These are phyloP conservation scores for Aspergillus kassunensis DNA, from an alignment of 495 filamentous ascomycete species.

Conservation along the genomic window DNA sequence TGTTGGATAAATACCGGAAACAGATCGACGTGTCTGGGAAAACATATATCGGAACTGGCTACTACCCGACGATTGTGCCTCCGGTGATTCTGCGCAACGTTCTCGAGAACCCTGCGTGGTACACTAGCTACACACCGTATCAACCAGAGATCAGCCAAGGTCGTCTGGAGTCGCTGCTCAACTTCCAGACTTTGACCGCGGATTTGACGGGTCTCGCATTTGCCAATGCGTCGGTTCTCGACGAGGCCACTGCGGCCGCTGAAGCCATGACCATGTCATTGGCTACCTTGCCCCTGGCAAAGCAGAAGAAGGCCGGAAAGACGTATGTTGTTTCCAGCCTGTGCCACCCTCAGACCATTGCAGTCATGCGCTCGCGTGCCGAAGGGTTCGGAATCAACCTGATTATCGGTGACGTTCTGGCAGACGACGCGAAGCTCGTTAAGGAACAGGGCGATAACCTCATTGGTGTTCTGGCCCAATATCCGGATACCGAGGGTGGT, in stretches of 20 bases:
- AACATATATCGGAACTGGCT: constrained; percentile 80
- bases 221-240: constrained; percentile 89
- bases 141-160: constrained; percentile 98
- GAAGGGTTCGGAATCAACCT: constrained; percentile 89
- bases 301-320: constrained; percentile 72
- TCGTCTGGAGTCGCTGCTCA: constrained; percentile 85
- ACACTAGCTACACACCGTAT: constrained; percentile 98
- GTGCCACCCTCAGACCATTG: constrained; percentile 85
- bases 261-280: constrained; percentile 97
- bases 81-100: constrained; percentile 94
- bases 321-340: constrained; percentile 78
- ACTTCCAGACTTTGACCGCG: constrained; percentile 93
- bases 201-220: constrained; percentile 88
- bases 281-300: constrained; percentile 65
- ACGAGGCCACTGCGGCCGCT: constrained; percentile 91
- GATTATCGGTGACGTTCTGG: constrained; percentile 64
- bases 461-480: constrained; percentile 90
- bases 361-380: constrained; percentile 82
- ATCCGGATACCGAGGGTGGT: constrained; percentile 86
- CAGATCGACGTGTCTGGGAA: constrained; percentile 56
- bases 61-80: constrained; percentile 80
- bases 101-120: constrained; percentile 93
- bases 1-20: constrained; percentile 59
- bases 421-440: constrained; percentile 56
- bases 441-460: constrained; percentile 76